phyloP scores from a whole-genome alignment of 108 stramenopile species.

The Chaetoceros muelleri region DNA sequence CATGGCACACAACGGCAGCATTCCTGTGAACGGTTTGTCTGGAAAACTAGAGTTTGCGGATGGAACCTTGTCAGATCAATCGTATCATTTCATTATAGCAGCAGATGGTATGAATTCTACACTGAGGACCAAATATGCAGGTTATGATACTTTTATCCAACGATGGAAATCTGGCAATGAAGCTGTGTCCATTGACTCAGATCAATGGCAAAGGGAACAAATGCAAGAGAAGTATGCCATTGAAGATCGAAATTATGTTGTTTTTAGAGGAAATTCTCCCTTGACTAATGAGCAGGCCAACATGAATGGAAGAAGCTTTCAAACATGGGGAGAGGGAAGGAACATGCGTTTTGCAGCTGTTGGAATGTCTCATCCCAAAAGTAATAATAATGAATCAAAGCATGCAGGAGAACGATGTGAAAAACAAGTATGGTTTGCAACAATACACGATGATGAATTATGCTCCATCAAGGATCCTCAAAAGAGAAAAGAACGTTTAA shows the following conservation, averaged over 20 bases:
- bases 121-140: constrained; percentile 60
- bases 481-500: constrained; percentile 34
- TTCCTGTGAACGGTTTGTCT: constrained; percentile 12
- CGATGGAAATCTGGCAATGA: background rate
- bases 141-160: constrained; percentile 21
- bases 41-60: constrained; percentile 19
- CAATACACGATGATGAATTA: constrained; percentile 48
- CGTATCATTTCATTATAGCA: constrained; percentile 75
- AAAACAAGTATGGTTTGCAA: constrained; percentile 78
- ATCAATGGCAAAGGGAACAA: constrained; percentile 27
- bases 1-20: background rate
- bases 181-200: constrained; percentile 6
- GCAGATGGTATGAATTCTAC: constrained; percentile 71
- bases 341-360: constrained; percentile 84
- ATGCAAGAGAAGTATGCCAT: constrained; percentile 31
- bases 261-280: constrained; percentile 76
- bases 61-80: constrained; percentile 17
- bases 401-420: constrained; percentile 27
- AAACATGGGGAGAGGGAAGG: constrained; percentile 71
- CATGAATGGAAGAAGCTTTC: constrained; percentile 52
- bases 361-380: constrained; percentile 38
- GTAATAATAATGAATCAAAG: constrained; percentile 4
- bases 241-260: constrained; percentile 69
- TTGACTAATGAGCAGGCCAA: constrained; percentile 23
- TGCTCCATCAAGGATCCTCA: constrained; percentile 28